Conservation (phyloP, 2,329 filamentous ascomycete species). For the Cladosporium sp. region DNA sequence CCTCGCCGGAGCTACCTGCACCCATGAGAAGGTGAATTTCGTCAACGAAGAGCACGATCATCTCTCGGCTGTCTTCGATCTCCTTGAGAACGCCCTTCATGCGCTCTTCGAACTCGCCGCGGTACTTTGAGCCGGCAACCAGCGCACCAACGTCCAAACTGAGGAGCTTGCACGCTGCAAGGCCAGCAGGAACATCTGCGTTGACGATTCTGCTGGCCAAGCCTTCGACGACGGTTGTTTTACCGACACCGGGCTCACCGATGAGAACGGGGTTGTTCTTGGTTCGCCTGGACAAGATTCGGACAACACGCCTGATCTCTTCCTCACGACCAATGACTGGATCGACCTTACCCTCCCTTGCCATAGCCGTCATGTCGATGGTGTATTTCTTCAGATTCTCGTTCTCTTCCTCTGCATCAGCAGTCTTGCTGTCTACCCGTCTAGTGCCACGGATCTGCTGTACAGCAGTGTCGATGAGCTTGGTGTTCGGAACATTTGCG, state of each 20-base stretch:
- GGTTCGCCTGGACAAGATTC: constrained; percentile 86
- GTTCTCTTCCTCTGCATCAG: constrained; percentile 86
- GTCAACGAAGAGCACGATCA: constrained; percentile 97
- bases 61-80: constrained; percentile 89
- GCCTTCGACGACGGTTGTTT: constrained; percentile 96
- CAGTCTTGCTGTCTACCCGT: constrained; percentile 92
- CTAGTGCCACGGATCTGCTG: constrained; percentile 87
- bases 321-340: constrained; percentile 96
- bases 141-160: constrained; percentile 93
- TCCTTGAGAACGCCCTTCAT: constrained; percentile 99
- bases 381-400: constrained; percentile 98
- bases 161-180: constrained; percentile 88
- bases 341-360: constrained; percentile 94
- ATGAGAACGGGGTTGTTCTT: constrained; percentile 99
- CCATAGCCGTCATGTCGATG: constrained; percentile 96
- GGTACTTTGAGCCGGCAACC: constrained; percentile 96
- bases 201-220: constrained; percentile 95
- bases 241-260: constrained; percentile 95
- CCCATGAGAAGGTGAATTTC: constrained; percentile 99
- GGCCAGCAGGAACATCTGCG: constrained; percentile 89
- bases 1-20: constrained; percentile 87
- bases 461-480: constrained; percentile 86
- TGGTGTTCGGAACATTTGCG: constrained; percentile 84
- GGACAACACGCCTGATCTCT: constrained; percentile 86
- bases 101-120: constrained; percentile 96